These are phyloP conservation scores for Rutstroemia sp. DNA, from an alignment of 2,329 filamentous ascomycete species.

Conservation along the genomic window DNA sequence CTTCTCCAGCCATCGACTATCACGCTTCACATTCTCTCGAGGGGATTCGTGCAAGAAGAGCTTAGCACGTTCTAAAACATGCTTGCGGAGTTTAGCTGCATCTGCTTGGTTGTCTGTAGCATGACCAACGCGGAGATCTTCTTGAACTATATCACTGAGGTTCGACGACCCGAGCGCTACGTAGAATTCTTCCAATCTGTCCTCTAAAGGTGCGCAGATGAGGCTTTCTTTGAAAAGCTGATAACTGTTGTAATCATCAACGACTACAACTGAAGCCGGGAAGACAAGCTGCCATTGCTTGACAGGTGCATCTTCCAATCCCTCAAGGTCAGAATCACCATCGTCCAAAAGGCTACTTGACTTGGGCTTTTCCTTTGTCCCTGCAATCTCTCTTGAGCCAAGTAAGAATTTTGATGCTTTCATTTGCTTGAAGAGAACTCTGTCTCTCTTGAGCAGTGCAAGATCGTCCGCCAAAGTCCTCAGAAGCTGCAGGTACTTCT, in stretches of 20 bases:
- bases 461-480: slow-evolving; percentile 72
- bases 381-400: slow-evolving; percentile 65
- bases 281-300: slow-evolving; percentile 62
- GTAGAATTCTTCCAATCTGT: slow-evolving; percentile 79
- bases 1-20: slow-evolving; percentile 84
- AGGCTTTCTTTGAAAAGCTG: slow-evolving; percentile 79
- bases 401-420: slow-evolving; percentile 69
- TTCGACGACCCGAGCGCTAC: slow-evolving; percentile 67
- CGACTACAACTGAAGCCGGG: slow-evolving; percentile 65
- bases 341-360: slow-evolving; percentile 19
- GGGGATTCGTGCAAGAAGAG: slow-evolving; percentile 76
- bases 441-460: slow-evolving; percentile 66
- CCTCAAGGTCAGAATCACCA: slow-evolving; percentile 36
- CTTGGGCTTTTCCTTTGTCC: slow-evolving; percentile 19
- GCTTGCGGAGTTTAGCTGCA: slow-evolving; percentile 65
- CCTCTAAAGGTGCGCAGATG: slow-evolving; percentile 84
- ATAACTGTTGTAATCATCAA: slow-evolving; percentile 86
- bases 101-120: slow-evolving; percentile 57
- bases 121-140: slow-evolving; percentile 59
- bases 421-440: slow-evolving; percentile 69
- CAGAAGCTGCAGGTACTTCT: slow-evolving; percentile 81
- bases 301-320: slow-evolving; percentile 36
- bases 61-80: slow-evolving; percentile 80
- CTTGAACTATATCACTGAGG: slow-evolving; percentile 70
- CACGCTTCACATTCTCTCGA: slow-evolving; percentile 72